phyloP scores from a whole-genome alignment of 495 filamentous ascomycete species.

The Xylaria castorea region DNA sequence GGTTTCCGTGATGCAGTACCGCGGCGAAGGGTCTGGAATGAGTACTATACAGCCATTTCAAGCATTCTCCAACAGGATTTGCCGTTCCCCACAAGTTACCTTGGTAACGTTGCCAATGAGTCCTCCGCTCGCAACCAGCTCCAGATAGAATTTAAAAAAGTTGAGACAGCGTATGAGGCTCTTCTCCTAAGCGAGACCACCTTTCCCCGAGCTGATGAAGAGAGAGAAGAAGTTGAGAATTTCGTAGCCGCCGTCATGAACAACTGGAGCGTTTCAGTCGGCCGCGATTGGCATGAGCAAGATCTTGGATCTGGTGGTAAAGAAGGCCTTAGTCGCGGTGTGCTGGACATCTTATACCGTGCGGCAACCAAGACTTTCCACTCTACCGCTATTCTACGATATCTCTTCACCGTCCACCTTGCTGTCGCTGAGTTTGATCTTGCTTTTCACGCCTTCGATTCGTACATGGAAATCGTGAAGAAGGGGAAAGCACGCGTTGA shows the following conservation, averaged over 20 bases:
- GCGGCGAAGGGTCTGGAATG: slow-evolving; percentile 72
- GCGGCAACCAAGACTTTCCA: slow-evolving; percentile 93
- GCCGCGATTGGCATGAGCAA: slow-evolving; percentile 74
- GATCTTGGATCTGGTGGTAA: slow-evolving; percentile 83
- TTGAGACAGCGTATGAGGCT: slow-evolving; percentile 76
- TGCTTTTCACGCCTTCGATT: slow-evolving; percentile 84
- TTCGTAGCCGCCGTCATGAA: slow-evolving; percentile 80
- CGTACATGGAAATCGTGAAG: slow-evolving; percentile 85
- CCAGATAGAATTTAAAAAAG: slow-evolving; percentile 71
- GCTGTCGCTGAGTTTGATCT: slow-evolving; percentile 86
- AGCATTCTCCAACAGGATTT: slow-evolving; percentile 62
- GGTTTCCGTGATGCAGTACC: slow-evolving; percentile 55
- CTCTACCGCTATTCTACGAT: slow-evolving; percentile 82
- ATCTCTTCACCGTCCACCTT: slow-evolving; percentile 87
- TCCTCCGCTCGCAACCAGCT: slow-evolving; percentile 68
- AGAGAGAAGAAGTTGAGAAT: slow-evolving; percentile 74
- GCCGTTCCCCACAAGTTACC: slow-evolving; percentile 55
- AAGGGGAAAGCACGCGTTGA: slow-evolving; percentile 79
- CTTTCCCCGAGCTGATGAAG: slow-evolving; percentile 83
- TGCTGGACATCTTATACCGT: slow-evolving; percentile 84
- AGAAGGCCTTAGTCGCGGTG: slow-evolving; percentile 69
- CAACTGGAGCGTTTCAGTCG: slow-evolving; percentile 85
- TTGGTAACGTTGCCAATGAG: slow-evolving; percentile 44
- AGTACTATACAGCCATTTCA: slow-evolving; percentile 80
- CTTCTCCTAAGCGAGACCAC: slow-evolving; percentile 72